A percentile compares a stretch with the other conserved stretches of the same genome.
Conservation (phyloP, 176 grass and related monocot genomes). For the Musa schizocarpa region DNA sequence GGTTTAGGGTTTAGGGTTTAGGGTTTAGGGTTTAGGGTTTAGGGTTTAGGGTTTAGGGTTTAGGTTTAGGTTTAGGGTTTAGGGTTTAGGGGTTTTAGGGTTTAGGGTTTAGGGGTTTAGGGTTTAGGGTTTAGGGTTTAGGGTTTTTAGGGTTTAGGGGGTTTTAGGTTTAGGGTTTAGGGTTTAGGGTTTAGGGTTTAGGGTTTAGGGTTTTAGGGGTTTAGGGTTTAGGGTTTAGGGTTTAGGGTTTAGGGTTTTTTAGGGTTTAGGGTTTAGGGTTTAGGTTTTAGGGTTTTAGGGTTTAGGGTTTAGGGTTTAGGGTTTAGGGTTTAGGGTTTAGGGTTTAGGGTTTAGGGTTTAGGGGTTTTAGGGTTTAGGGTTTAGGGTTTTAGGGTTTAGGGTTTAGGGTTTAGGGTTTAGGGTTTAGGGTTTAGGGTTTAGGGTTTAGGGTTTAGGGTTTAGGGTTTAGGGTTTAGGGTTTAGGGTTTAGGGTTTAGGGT, state of each 20-base stretch:
- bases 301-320: conserved; percentile 20
- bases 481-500: conserved; percentile 24
- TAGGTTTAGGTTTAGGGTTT: conserved; percentile 20
- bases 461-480: conserved; percentile 24
- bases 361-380: conserved; percentile 27
- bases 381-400: conserved; percentile 19
- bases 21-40: conserved; percentile 17
- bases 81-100: conserved; percentile 13
- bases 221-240: conserved; percentile 9
- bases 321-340: conserved; percentile 27
- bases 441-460: conserved; percentile 20
- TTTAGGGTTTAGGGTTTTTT: conserved; percentile 2
- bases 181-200: conserved; percentile 13
- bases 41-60: conserved; percentile 15
- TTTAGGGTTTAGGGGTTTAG: conserved; percentile 10
- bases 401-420: conserved; percentile 3
- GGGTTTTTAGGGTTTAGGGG: conserved; percentile 6
- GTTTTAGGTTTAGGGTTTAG: conserved; percentile 9
- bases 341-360: conserved; percentile 28
- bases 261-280: too few relatives aligned
- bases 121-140: conserved; percentile 19
- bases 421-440: conserved; percentile 8
- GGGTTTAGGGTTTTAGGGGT: conserved; percentile 20
- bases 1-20: conserved; percentile 18
- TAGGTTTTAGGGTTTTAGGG: conserved; percentile 28